These are phyloP conservation scores for Verticillium longisporum DNA, from an alignment of 2,329 filamentous ascomycete genomes.

Conservation along the genomic window DNA sequence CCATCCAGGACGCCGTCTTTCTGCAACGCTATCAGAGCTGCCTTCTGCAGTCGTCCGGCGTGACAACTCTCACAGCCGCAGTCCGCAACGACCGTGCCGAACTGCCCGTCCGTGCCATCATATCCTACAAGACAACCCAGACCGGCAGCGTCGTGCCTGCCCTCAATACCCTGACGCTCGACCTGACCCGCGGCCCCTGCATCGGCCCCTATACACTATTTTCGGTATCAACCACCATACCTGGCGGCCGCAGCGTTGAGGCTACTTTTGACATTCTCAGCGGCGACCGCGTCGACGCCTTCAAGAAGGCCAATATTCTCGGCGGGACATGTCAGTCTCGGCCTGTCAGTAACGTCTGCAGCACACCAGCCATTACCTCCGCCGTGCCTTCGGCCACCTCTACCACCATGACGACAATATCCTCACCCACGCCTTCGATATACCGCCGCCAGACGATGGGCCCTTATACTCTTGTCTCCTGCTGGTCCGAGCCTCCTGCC, in stretches of 20 bases:
- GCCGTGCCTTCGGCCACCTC: conserved; percentile 3
- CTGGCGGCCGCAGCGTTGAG: conserved; percentile 36
- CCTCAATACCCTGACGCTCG: conserved; percentile 27
- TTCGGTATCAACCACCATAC: conserved; percentile 31
- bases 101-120: conserved; percentile 29
- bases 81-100: conserved; percentile 39
- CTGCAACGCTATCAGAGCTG: conserved; percentile 53
- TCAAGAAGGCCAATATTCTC: conserved; percentile 39
- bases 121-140: conserved; percentile 36
- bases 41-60: conserved; percentile 33
- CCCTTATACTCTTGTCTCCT: conserved; percentile 37
- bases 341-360: conserved; percentile 23
- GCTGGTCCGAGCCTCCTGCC: conserved; percentile 38
- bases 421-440: conserved; percentile 20
- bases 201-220: conserved; percentile 43
- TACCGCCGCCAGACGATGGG: conserved; percentile 31
- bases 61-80: conserved; percentile 37
- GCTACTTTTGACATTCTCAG: conserved; percentile 38
- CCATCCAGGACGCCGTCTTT: conserved; percentile 46
- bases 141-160: conserved; percentile 34
- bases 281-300: conserved; percentile 34
- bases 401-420: conserved; percentile 18
- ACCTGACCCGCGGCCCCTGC: conserved; percentile 35
- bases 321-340: conserved; percentile 36
- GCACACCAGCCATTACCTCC: conserved; percentile 2